Evolutionary conservation across 345 rosid genomes (phyloP), one percentile per base, ranked within the genome.

Genomic region (Geranium rotundifolium): DNA sequence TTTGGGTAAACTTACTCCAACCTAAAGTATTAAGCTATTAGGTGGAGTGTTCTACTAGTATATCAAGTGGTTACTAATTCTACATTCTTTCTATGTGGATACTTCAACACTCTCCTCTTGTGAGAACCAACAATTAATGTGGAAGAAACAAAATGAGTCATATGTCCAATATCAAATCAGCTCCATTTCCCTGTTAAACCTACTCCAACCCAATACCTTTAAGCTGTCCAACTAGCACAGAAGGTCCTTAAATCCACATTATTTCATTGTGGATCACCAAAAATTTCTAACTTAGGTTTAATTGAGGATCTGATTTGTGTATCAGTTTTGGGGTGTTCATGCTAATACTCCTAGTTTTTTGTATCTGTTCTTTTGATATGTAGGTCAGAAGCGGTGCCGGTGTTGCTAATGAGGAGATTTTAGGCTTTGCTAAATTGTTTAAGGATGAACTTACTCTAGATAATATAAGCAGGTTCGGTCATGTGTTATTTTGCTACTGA

Each of bases 391-490:
- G 66, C 56, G 92, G 92, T 69, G 71, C 76, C 62, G 56, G 57
- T 41, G 89, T 86, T 58, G 78, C 82, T 10, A 86, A 86, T 72
- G 89, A 84, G 34, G 92, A 86, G 62, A 69, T 86, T 70, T 74
- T 86, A 75, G 77, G 82, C 60, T 86, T 86, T 75, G 92, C 92
- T 19, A 86, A 84, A 71, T 80, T 86, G 69, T 86, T 86, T 72
- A 84, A 86, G 64, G 91, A 86, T 64, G 91, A 86, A 67, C 82
- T 86, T 60, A 86, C 91, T 30, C 72, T 86, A 59, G 91, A 86
- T 71, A 86, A 86, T 72, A 83, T 86, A 60, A 86, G 82, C 84
- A 78, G 91, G 91, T 86, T 68, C 65, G 63, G 8, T 63, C 39
- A 46, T 56, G 27, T 65, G 50, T 27, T 59, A 20, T 30, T 65